Evolutionary conservation across 2,329 filamentous ascomycete species (phyloP).

Genomic region (Phialocephala subalpina): DNA sequence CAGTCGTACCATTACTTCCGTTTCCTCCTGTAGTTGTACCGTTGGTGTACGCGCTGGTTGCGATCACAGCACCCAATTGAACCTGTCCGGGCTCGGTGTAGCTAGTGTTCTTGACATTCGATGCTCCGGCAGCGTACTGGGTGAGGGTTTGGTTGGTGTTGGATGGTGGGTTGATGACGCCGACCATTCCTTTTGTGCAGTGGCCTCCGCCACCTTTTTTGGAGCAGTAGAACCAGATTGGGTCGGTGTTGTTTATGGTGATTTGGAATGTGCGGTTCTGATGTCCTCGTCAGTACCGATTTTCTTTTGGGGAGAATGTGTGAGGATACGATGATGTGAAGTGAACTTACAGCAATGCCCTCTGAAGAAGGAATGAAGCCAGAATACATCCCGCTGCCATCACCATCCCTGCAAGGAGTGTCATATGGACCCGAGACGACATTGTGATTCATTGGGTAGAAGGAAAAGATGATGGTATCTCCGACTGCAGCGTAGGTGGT

Average conservation of each 20-base stretch:
- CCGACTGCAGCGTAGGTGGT: conserved; percentile 10
- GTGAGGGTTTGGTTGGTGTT: background rate
- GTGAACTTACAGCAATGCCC: conserved; percentile 5
- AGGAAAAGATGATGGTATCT: conserved; percentile 10
- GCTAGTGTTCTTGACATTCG: background rate
- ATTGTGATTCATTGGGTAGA: conserved; percentile 13
- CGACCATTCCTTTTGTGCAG: background rate
- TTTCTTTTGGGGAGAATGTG: background rate
- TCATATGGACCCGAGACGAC: conserved; percentile 6
- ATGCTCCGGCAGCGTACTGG: background rate
- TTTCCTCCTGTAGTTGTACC: background rate
- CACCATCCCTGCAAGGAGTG: background rate
- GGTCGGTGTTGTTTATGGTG: conserved; percentile 8
- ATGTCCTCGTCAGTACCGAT: background rate
- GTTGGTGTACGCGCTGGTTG: background rate
- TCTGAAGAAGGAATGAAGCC: background rate
- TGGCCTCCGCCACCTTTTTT: background rate
- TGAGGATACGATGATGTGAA: background rate
- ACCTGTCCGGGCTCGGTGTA: background rate
- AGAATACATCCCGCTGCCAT: conserved; percentile 11
- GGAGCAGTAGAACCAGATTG: conserved; percentile 18
- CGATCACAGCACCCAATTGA: background rate
- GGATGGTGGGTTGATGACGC: background rate
- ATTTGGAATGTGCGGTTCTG: conserved; percentile 5
- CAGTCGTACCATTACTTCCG: background rate